Evolutionary conservation across 768 basidiomycete species (phyloP).

Genomic region (Trametes coccinea): DNA sequence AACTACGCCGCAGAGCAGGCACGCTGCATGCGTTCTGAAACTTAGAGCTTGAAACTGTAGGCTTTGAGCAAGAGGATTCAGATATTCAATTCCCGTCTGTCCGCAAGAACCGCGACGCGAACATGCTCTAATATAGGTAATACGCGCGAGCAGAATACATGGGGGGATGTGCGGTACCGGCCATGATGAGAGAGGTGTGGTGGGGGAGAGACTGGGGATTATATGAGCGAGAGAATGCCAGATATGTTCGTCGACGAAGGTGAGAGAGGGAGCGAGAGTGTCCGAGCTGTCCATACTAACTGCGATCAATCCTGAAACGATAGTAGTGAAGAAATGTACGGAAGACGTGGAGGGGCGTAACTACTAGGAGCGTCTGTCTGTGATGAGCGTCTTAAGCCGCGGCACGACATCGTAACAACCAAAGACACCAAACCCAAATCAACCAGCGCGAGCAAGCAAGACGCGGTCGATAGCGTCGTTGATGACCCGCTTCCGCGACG

Average conservation of each 20-base stretch:
- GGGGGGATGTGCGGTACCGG: constrained; percentile 4
- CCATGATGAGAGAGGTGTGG: neutral
- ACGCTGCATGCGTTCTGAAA: too few species aligned
- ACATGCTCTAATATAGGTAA: constrained; percentile 20
- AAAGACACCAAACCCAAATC: neutral
- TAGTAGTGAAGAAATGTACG: constrained; percentile 10
- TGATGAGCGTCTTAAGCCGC: neutral
- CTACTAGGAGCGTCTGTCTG: constrained; percentile 13
- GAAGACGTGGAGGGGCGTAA: constrained; percentile 7
- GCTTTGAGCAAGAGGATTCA: neutral
- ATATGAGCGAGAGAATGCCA: constrained; percentile 20
- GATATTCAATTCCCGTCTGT: constrained; percentile 2
- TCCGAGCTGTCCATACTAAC: constrained; percentile 18
- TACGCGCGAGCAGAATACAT: constrained; percentile 21
- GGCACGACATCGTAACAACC: too few species aligned
- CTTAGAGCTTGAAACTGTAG: neutral
- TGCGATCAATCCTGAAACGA: constrained; percentile 13
- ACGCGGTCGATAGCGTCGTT: constrained; percentile 77
- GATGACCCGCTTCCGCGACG: constrained; percentile 67
- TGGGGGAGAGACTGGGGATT: constrained; percentile 1
- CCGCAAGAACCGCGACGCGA: constrained; percentile 4
- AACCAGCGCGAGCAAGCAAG: constrained; percentile 52
- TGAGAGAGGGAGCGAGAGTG: neutral
- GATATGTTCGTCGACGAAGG: constrained; percentile 10
- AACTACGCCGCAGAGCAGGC: too few species aligned